Evolutionary conservation across 257 asterid genomes (phyloP).

Genomic region (Asclepias syriaca): DNA sequence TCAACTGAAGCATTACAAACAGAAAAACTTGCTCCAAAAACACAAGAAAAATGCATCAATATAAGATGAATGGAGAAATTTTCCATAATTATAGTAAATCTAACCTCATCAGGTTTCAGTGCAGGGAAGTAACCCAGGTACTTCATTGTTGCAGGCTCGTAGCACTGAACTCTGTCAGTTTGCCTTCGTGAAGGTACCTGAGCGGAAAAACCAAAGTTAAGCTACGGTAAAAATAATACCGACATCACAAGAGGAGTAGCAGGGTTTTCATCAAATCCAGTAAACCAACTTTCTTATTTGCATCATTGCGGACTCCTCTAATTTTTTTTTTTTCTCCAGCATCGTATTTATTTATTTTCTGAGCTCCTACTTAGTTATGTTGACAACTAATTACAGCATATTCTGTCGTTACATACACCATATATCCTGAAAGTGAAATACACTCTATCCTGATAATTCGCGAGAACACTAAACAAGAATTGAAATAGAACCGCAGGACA

Average conservation of each 20-base stretch:
- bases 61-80: background rate
- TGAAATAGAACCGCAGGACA: background rate
- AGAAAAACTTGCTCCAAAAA: background rate
- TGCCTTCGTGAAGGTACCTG: conserved; percentile 97
- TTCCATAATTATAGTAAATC: conserved; percentile 9
- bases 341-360: background rate
- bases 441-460: background rate
- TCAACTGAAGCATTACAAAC: background rate
- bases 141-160: conserved; percentile 99
- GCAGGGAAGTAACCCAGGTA: conserved; percentile 87
- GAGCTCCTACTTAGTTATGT: background rate
- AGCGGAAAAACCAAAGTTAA: conserved; percentile 4
- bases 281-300: background rate
- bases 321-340: background rate
- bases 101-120: conserved; percentile 83
- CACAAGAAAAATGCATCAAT: background rate
- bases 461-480: background rate
- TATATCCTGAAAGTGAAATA: background rate
- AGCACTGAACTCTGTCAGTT: conserved; percentile 92
- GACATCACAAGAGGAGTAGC: background rate
- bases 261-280: no score
- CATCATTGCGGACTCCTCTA: background rate
- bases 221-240: background rate
- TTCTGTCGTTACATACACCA: background rate
- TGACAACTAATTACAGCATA: background rate